Conservation (phyloP, 2,329 filamentous ascomycete species). For the Bertia moriformis region DNA sequence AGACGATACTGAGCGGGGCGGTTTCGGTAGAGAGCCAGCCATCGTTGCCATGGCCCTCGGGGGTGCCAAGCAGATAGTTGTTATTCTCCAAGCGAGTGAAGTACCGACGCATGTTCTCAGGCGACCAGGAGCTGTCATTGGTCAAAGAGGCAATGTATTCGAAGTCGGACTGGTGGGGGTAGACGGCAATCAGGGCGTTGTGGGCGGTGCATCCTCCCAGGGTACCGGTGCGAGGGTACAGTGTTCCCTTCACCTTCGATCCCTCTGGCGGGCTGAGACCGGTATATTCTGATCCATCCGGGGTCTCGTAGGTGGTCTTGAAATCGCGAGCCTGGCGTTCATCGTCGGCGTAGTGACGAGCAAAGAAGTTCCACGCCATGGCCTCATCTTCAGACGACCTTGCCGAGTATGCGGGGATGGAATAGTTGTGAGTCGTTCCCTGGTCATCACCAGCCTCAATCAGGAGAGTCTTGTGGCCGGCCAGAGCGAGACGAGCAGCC, state of each 20-base stretch:
- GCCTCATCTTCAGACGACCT: conserved; percentile 37
- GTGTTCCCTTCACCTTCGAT: conserved; percentile 32
- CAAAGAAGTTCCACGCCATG: conserved; percentile 48
- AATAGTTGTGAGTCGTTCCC: conserved; percentile 27
- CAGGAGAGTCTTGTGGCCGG: conserved; percentile 43
- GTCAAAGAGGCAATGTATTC: conserved; percentile 35
- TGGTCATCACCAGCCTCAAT: conserved; percentile 46
- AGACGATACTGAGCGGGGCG: conserved; percentile 32
- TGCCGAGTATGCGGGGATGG: conserved; percentile 36
- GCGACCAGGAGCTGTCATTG: conserved; percentile 36
- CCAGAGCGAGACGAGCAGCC: conserved; percentile 41
- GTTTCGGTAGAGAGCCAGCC: conserved; percentile 40
- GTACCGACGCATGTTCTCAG: conserved; percentile 41
- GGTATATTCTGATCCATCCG: conserved; percentile 32
- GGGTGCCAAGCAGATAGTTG: conserved; percentile 23
- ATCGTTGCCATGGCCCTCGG: conserved; percentile 34
- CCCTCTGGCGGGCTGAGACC: conserved; percentile 35
- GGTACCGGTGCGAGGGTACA: conserved; percentile 41
- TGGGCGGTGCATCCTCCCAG: conserved; percentile 42
- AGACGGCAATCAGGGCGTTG: conserved; percentile 36
- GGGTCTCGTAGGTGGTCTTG: conserved; percentile 41
- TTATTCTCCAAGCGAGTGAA: conserved; percentile 37
- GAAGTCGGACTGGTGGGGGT: conserved; percentile 36
- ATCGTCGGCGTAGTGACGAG: conserved; percentile 43
- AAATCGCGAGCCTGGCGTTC: conserved; percentile 34